A percentile compares a stretch with the other conserved stretches of the same genome.
Evolutionary conservation across 2,329 filamentous ascomycete species (phyloP).

Genomic region (Penicillium crustosum): DNA sequence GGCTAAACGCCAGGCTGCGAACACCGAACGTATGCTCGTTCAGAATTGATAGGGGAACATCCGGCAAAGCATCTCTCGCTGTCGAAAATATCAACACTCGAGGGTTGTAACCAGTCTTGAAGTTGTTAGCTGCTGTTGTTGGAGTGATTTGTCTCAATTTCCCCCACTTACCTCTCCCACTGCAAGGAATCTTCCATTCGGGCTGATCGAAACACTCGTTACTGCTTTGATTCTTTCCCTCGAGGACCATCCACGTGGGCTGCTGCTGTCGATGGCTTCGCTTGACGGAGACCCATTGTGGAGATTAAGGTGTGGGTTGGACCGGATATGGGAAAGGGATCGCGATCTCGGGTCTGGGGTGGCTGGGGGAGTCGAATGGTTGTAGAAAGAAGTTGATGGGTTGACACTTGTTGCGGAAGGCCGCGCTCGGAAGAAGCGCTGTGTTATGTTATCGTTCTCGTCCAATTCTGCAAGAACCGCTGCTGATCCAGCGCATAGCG

Average conservation of each 20-base stretch:
- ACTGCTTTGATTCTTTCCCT: slow-evolving; percentile 92
- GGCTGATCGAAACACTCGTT: slow-evolving; percentile 84
- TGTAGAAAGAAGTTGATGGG: slow-evolving; percentile 54
- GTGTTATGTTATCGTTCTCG: slow-evolving; percentile 61
- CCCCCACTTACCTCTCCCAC: slow-evolving; percentile 69
- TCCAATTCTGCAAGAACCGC: slow-evolving; percentile 85
- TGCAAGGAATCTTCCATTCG: slow-evolving; percentile 81
- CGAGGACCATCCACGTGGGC: slow-evolving; percentile 76
- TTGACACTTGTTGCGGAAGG: slow-evolving; percentile 70
- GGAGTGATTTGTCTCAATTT: not conserved
- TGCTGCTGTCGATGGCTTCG: slow-evolving; percentile 59
- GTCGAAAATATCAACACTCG: slow-evolving; percentile 87
- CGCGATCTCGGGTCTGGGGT: slow-evolving; percentile 58
- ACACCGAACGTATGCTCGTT: slow-evolving; percentile 91
- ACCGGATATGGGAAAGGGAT: slow-evolving; percentile 57
- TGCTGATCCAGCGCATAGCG: slow-evolving; percentile 88
- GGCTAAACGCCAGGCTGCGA: slow-evolving; percentile 82
- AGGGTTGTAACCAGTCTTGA: slow-evolving; percentile 81
- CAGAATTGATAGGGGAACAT: slow-evolving; percentile 79
- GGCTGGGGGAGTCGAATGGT: slow-evolving; percentile 56
- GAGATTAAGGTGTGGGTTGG: slow-evolving; percentile 46
- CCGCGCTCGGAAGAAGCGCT: slow-evolving; percentile 87
- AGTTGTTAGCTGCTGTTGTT: slow-evolving; percentile 28
- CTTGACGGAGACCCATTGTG: slow-evolving; percentile 49
- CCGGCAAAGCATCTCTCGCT: slow-evolving; percentile 70